Percentiles rank a stretch among this genome's conserved stretches.
phyloP scores from a whole-genome alignment of 768 basidiomycete species.

The Panaeolus papilionaceus region DNA sequence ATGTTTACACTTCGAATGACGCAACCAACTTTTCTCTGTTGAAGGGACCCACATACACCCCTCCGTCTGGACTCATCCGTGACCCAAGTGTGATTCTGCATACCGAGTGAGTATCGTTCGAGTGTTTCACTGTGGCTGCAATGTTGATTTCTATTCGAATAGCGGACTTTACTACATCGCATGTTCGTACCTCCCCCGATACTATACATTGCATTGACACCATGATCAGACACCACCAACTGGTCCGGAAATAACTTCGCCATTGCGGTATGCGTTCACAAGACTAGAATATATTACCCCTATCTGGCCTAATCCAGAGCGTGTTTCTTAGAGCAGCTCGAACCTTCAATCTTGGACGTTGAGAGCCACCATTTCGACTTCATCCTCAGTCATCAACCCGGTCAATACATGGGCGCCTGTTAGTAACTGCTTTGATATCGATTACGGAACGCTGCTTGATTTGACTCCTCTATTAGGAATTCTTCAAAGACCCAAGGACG shows the following conservation, averaged over 20 bases:
- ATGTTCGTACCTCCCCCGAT: constrained; percentile 27
- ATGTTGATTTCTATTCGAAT: background rate
- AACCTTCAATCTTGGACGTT: constrained; percentile 37
- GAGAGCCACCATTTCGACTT: constrained; percentile 35
- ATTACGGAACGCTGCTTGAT: background rate
- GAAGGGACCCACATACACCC: constrained; percentile 42
- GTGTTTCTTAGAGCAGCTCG: constrained; percentile 34
- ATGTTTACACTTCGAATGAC: constrained; percentile 40
- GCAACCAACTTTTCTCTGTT: constrained; percentile 37
- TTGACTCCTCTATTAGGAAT: constrained; percentile 32
- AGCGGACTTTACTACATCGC: constrained; percentile 43
- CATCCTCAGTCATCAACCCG: constrained; percentile 35
- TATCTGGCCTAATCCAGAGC: background rate
- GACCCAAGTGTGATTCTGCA: constrained; percentile 43
- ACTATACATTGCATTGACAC: background rate
- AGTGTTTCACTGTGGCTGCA: background rate
- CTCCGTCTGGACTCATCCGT: constrained; percentile 40
- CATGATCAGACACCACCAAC: constrained; percentile 38
- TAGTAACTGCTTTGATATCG: background rate
- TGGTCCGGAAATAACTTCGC: constrained; percentile 44
- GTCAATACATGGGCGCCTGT: constrained; percentile 43
- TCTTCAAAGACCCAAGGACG: constrained; percentile 42
- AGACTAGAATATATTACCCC: background rate
- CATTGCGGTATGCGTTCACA: constrained; percentile 34
- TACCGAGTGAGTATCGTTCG: constrained; percentile 35